Evolutionary conservation across 352 stramenopile species (phyloP), one percentile per base, ranked within the genome.

Genomic region (Peronospora farinosa): DNA sequence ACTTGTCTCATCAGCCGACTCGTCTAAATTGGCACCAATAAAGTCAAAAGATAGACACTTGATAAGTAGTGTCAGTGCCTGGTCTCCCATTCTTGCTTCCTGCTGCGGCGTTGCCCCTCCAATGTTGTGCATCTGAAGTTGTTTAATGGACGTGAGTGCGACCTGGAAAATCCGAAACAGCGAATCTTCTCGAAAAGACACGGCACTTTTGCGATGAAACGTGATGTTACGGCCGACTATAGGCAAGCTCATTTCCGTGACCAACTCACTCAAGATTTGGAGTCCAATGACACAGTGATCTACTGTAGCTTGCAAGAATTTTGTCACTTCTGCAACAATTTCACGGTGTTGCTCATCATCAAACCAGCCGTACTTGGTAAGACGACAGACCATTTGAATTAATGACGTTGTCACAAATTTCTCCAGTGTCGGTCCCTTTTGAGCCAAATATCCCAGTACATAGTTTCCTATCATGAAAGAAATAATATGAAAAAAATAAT

Each of bases 331-430:
- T 41, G 97, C 85, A n/a, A 97, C 89, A 46, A 99, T 86, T 60
- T 98, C 95, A 28, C 95, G 82, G 70, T 92, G 83, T 48, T 98
- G 92, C 28, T 96, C 87, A 68, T 98, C 95, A 56, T 98, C 95
- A 60, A 98, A 98, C 96, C 96, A 99, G n/a, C 95, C 96, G 43
- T 98, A 90, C 77, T 98, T 98, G 53, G 95, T 98, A 43, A 99
- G 90, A 12, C 96, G 91, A 67, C 95, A 98, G 9, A 98, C 85
- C 59, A 99, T 87, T 65, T 98, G 95, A 52, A 98, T 97, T 17
- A 99, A 75, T 53, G 82, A 91, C 13, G 86, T 93, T 5, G 86
- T 93, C 44, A 98, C 95, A 65, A 97, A 98, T 54, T 92, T 92
- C 65, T 97, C 86, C 28, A 98, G 64, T 4, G 66, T 88, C 9